Base-by-base conservation (phyloP, 352 stramenopile species). In the Pythium vanterpoolii region DNA sequence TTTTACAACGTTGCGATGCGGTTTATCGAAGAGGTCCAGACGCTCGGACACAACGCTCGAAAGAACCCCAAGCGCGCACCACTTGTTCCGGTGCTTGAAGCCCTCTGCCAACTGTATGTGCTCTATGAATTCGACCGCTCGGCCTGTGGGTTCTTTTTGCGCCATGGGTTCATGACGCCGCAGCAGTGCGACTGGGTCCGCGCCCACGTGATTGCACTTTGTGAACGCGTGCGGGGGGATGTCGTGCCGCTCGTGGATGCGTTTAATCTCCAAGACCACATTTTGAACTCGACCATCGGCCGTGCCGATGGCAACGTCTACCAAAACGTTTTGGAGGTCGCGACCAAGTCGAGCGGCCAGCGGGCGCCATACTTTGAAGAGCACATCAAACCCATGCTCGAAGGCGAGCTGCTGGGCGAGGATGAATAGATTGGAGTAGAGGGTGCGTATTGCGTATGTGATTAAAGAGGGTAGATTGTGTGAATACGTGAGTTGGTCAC, bases 31-130 rank as follows among this genome's bases (percentile, higher is more conserved):
- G 64, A 86, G 21, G 62, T 89, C 13, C 60, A 83, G 55, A 60
- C 84, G 64, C 50, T 83, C 36, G 69, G 76, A 54, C 62, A 40
- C n/a, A 36, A 60, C 18, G 24, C 52, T 4, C 36, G 30, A 4
- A 43, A 18, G 34, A 38, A 68, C 9, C 8, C 53, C 14, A 53
- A 62, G 40, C 27, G 57, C 16, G 34, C 56, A 8, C 50, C 68
- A 31, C 69, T 93, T 24, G 60, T 76, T 21, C 81, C 76, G 10
- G 76, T 78, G 33, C 64, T 95, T 19, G 50, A 77, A 31, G 68
- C 76, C 14, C 72, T 96, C 34, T 89, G 83, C 59, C 66, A 80
- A 38, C 48, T 96, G 40, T 96, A 89, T 57, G 83, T 90, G 54
- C 80, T 87, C 18, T 69, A 84, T 36, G 78, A 92, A 43, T 71